Evolutionary conservation across 495 filamentous ascomycete genomes (phyloP).

Genomic region (Letharia columbiana): DNA sequence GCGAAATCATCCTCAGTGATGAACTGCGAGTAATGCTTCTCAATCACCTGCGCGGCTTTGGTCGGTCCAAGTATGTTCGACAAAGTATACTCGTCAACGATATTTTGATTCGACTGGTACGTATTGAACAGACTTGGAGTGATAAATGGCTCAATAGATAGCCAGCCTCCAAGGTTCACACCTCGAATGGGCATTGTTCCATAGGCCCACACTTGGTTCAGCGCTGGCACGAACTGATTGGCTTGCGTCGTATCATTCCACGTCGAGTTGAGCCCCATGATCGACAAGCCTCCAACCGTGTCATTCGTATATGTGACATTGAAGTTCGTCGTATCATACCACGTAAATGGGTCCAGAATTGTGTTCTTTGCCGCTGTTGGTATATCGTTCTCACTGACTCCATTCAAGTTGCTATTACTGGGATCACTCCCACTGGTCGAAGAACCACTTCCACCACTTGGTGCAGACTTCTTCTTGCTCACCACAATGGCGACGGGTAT

Average conservation of each 20-base stretch:
- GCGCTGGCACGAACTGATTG: slow-evolving; percentile 69
- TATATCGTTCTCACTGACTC: slow-evolving; percentile 52
- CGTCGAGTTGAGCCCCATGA: slow-evolving; percentile 81
- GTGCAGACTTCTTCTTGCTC: slow-evolving; percentile 50
- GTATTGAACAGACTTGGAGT: slow-evolving; percentile 76
- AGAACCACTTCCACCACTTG: slow-evolving; percentile 23
- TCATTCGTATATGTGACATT: slow-evolving; percentile 88
- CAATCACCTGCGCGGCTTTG: slow-evolving; percentile 54
- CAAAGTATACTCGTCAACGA: slow-evolving; percentile 87
- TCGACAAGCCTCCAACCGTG: slow-evolving; percentile 71
- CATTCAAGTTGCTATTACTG: slow-evolving; percentile 48
- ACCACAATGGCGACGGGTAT: slow-evolving; percentile 64
- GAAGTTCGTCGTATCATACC: slow-evolving; percentile 86
- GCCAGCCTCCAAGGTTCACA: slow-evolving; percentile 92
- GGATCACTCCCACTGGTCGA: slow-evolving; percentile 32
- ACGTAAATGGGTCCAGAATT: slow-evolving; percentile 81
- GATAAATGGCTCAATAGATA: slow-evolving; percentile 91
- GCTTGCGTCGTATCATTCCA: slow-evolving; percentile 79
- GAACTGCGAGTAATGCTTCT: slow-evolving; percentile 86
- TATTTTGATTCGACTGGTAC: slow-evolving; percentile 50
- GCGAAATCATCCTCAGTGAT: slow-evolving; percentile 73
- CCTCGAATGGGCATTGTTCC: slow-evolving; percentile 71
- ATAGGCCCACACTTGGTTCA: slow-evolving; percentile 66
- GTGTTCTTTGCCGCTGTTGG: slow-evolving; percentile 62
- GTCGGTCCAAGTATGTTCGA: slow-evolving; percentile 55